phyloP scores from a whole-genome alignment of 208 protist species.

The Borovskyia barvae region DNA sequence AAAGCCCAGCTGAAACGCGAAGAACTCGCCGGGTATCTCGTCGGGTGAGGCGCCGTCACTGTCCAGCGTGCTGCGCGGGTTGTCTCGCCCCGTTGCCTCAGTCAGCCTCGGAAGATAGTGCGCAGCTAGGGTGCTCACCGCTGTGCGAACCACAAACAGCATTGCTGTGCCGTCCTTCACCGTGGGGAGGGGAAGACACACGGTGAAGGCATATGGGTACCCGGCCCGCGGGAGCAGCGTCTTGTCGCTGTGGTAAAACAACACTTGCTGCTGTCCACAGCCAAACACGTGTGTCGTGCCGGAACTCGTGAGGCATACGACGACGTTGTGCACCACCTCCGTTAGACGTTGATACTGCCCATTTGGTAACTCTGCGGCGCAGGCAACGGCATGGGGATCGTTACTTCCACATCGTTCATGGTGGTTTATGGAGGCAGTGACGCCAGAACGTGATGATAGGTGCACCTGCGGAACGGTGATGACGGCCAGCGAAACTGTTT shows the following conservation, averaged over 20 bases:
- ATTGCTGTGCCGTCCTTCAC: conserved; percentile 3
- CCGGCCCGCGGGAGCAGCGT: conserved; percentile 25
- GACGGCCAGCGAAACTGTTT: conserved; percentile 35
- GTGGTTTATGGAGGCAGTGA: background rate
- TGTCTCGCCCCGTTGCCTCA: background rate
- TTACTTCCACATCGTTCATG: conserved; percentile 18
- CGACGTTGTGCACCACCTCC: conserved; percentile 29
- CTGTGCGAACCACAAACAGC: conserved; percentile 24
- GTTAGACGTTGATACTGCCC: conserved; percentile 24
- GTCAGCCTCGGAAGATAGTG: conserved; percentile 7
- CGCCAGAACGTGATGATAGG: background rate
- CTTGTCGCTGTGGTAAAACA: conserved; percentile 34
- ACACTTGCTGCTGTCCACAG: conserved; percentile 26
- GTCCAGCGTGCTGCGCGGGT: background rate
- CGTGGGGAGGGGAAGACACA: conserved; percentile 22
- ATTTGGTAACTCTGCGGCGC: background rate
- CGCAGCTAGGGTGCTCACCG: conserved; percentile 13
- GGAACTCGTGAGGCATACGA: conserved; percentile 39
- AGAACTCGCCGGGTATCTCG: conserved; percentile 11
- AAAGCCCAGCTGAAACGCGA: conserved; percentile 25
- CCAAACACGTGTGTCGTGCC: conserved; percentile 52
- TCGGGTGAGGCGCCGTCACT: background rate
- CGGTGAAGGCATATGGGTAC: conserved; percentile 26
- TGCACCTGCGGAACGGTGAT: conserved; percentile 16
- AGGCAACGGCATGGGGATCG: background rate